Evolutionary conservation across 192 early-diverging fungal species (phyloP).

Genomic region (Nowakowskiella sp.): DNA sequence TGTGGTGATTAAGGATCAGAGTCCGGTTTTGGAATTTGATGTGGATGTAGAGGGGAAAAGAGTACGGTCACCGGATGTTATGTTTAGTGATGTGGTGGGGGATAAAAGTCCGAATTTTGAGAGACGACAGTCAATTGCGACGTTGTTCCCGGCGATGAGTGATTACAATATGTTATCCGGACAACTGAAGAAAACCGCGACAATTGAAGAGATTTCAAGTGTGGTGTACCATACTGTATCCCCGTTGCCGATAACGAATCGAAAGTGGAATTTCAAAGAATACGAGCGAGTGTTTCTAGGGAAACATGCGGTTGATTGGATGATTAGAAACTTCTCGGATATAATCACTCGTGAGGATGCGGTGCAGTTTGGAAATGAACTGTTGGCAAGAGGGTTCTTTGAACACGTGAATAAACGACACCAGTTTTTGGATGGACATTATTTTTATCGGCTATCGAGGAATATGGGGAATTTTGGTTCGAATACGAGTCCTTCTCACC

Average conservation of each 20-base stretch:
- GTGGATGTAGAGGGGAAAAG: not conserved
- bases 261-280: slow-evolving; percentile 77
- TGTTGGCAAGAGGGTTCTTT: slow-evolving; percentile 69
- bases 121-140: no score
- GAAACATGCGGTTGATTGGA: slow-evolving; percentile 82
- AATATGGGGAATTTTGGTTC: no score
- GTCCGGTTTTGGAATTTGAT: no score
- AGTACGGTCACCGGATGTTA: not conserved
- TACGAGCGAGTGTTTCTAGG: slow-evolving; percentile 72
- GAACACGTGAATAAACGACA: slow-evolving; percentile 43
- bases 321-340: slow-evolving; percentile 66
- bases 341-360: slow-evolving; percentile 70
- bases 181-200: no score
- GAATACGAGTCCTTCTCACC: no score
- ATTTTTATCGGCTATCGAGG: slow-evolving; percentile 66
- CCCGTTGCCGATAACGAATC: slow-evolving; percentile 62
- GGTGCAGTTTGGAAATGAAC: slow-evolving; percentile 64
- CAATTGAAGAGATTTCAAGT: slow-evolving; percentile 44
- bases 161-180: no score
- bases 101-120: slow-evolving; percentile 38
- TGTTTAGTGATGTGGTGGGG: slow-evolving; percentile 7
- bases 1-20: no score
- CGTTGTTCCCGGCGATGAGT: no score
- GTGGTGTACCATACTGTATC: slow-evolving; percentile 62
- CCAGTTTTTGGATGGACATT: slow-evolving; percentile 78